Evolutionary conservation across 805 yeast genomes (phyloP), one percentile per base, ranked within the genome.

Genomic region (Starmerella tilneyi): DNA sequence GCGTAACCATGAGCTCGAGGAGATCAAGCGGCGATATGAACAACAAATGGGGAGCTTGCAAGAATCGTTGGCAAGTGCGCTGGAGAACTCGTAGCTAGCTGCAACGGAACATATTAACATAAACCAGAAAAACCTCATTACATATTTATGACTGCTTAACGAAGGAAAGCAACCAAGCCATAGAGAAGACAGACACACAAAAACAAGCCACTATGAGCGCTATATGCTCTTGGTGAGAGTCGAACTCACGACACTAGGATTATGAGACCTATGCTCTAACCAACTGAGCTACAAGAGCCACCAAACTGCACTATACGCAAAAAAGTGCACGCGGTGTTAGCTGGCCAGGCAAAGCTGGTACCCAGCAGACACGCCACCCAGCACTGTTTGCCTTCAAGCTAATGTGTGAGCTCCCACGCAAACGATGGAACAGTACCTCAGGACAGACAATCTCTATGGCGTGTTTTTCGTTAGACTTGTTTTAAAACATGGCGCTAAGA

Each of bases 21-120:
- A 56, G 36, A 41, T 46, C 17, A 49, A 52, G 23, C 16, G 28
- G 19, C 44, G 60, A 7, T 49, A 56, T 12, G 58, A 51, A 34
- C 30, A 41, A 12, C 60, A 56, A 32, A 49, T 56, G 32, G 54
- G 48, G 6, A 52, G 53, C 4, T 45, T 56, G 13, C 60, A 56
- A 37, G 55, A 47, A 20, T 56, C 60, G 1, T 41, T 56, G 20
- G 55, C 54, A 11, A 46, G 52, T 30, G 54, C 54, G 2, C 24
- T 51, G 16, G 52, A 49, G 23, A 24, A 20, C 8, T 34, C 38
- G 19, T 28, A n/a, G 5, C n/a, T n/a, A n/a, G n/a, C n/a, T n/a
- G n/a, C 12, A 37, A 35, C 1, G 9, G 21, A 20, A 16, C 35
- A 31, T 28, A 28, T 6, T 11, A 24, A 8, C 11, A 24, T 11